Evolutionary conservation across 306 rosid genomes (phyloP).

Genomic region (Sesbania bispinosa): DNA sequence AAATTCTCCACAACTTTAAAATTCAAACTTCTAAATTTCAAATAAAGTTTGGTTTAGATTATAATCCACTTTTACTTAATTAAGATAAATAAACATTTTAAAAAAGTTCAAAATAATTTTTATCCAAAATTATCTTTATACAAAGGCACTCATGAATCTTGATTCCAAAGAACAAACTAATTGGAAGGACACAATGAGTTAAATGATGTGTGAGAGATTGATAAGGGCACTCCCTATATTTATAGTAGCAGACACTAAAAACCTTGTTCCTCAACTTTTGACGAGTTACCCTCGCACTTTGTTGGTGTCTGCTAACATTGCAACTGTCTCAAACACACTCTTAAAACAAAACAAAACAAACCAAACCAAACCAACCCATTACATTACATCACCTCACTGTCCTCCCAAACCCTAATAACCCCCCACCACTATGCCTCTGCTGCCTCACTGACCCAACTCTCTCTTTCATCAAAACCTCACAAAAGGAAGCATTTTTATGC

Average conservation of each 20-base stretch:
- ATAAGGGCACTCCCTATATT: not conserved
- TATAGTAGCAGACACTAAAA: too few relatives aligned
- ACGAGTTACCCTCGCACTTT: slow-evolving; percentile 20
- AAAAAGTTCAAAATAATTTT: too few relatives aligned
- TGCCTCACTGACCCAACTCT: slow-evolving; percentile 16
- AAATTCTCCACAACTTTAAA: too few relatives aligned
- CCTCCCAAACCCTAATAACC: slow-evolving; percentile 48
- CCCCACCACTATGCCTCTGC: not conserved
- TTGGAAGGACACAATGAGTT: too few relatives aligned
- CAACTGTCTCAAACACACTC: slow-evolving; percentile 27
- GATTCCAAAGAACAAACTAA: too few relatives aligned
- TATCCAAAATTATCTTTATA: too few relatives aligned
- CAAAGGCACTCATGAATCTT: too few relatives aligned
- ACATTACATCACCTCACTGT: slow-evolving; percentile 3
- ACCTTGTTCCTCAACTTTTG: not conserved
- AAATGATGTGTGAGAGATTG: not conserved
- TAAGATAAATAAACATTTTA: too few relatives aligned
- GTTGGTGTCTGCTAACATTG: slow-evolving; percentile 38
- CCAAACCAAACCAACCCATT: not conserved
- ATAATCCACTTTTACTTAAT: too few relatives aligned
- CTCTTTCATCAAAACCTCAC: not conserved
- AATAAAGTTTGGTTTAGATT: too few relatives aligned
- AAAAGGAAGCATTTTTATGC: not conserved
- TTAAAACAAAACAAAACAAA: not conserved
- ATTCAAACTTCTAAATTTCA: too few relatives aligned